These are phyloP conservation scores for Fonsecaea pugnacius DNA, from an alignment of 2,329 filamentous ascomycete genomes.

Conservation along the genomic window DNA sequence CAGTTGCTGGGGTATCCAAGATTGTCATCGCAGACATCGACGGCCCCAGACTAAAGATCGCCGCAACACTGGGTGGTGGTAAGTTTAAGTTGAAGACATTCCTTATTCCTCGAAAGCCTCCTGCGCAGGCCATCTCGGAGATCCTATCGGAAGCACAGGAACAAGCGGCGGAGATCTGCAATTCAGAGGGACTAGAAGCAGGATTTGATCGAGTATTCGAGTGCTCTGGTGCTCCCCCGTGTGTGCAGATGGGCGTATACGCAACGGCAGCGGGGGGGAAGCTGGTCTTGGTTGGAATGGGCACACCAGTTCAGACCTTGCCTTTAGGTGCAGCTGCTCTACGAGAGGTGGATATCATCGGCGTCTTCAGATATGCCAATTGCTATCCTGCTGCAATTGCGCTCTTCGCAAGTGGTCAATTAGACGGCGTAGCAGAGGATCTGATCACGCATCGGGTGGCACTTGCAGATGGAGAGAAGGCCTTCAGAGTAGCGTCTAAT, in stretches of 20 bases:
- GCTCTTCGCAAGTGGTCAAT: conserved; percentile 55
- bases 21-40: conserved; percentile 68
- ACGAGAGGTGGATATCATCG: conserved; percentile 61
- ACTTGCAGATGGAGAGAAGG: conserved; percentile 55
- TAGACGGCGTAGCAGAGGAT: conserved; percentile 55
- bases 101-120: conserved; percentile 43
- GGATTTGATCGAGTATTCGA: conserved; percentile 53
- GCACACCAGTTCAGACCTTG: conserved; percentile 59
- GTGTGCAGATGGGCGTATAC: conserved; percentile 53
- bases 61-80: conserved; percentile 46
- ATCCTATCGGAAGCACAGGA: conserved; percentile 42
- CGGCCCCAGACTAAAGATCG: conserved; percentile 60
- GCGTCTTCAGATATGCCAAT: conserved; percentile 61
- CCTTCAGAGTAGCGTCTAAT: conserved; percentile 50
- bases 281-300: conserved; percentile 62
- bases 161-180: conserved; percentile 43
- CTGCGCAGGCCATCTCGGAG: conserved; percentile 48
- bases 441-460: conserved; percentile 60
- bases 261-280: conserved; percentile 55
- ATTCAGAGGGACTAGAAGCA: conserved; percentile 36
- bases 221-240: conserved; percentile 52
- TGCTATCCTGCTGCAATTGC: conserved; percentile 61
- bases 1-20: conserved; percentile 57
- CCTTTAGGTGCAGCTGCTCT: conserved; percentile 60
- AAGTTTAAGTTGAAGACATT: conserved; percentile 43